Base-by-base conservation (phyloP, 75 land plant species). In the Larix kaempferi region DNA sequence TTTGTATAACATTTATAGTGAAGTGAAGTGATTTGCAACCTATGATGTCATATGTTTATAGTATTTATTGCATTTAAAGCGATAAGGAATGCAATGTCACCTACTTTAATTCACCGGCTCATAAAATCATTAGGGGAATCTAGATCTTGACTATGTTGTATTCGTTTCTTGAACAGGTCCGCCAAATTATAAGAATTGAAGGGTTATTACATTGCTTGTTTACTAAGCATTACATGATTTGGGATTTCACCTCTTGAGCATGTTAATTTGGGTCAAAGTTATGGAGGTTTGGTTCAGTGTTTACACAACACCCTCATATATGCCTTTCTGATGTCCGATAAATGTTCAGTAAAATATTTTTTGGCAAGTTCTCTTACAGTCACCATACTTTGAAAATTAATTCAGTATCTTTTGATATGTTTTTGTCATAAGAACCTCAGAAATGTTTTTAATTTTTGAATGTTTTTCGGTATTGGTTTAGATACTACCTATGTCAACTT, bases 181-280 rank as follows among this genome's bases (percentile, higher is more conserved):
- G 52, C 72, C 35, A 69, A 69, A 69, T 41, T 69, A 52, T 69
- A 69, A 69, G 72, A 41, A 69, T 69, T 69, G 72, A 69, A 69
- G 23, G 72, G 35, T 69, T 69, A 22, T 39, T 69, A 39, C 52
- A 41, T 39, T 41, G 22, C 4, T 6, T 67, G 22, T 69, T 69
- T 69, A 22, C 72, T 41, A 21, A 21, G 39, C 49, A 4, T 19
- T 69, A 44, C 41, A 19, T 69, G 72, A 69, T 41, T 41, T 69
- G 72, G 41, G 39, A 49, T 41, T 39, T 41, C 23, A 1, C 7
- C 41, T 69, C 72, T 2, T n/a, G 44, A 37, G 21, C 7, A n/a
- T 21, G 41, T 69, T 69, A 8, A 39, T 8, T 39, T 69, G 37
- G 44, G 44, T 44, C 8, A 7, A 19, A 21, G 41, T 69, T 27